Conservation (phyloP, 208 protist genomes). For the Trypanosoma melophagium region DNA sequence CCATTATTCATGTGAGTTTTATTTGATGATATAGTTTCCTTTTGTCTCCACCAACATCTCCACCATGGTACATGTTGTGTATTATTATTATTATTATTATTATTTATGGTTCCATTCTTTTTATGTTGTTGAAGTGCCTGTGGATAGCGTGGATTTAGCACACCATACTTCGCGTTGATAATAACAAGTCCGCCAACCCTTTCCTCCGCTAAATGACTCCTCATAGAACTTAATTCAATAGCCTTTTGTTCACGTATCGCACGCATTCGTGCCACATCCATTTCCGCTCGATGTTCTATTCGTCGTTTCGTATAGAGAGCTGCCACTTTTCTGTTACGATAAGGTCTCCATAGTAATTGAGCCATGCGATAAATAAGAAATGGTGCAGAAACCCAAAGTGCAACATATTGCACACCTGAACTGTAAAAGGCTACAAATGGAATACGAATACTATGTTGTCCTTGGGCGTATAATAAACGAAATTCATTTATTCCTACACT, state of each 20-base stretch:
- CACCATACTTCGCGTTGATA: slow-evolving; percentile 84
- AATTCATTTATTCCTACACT: slow-evolving; percentile 62
- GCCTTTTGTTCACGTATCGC: slow-evolving; percentile 73
- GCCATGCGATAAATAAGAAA: slow-evolving; percentile 55
- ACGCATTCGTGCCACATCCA: slow-evolving; percentile 68
- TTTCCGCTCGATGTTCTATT: slow-evolving; percentile 61
- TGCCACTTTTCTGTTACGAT: slow-evolving; percentile 40
- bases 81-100: background rate
- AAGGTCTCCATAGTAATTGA: slow-evolving; percentile 48
- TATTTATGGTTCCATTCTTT: background rate
- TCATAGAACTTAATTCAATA: slow-evolving; percentile 48
- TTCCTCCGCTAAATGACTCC: slow-evolving; percentile 57
- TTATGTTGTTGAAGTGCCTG: slow-evolving; percentile 27
- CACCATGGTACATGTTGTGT: background rate
- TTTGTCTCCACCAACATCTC: background rate
- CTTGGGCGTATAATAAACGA: slow-evolving; percentile 67
- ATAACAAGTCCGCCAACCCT: slow-evolving; percentile 78
- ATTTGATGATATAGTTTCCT: background rate
- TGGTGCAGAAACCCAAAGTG: slow-evolving; percentile 65
- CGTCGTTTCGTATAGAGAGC: slow-evolving; percentile 49
- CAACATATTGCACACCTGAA: slow-evolving; percentile 34
- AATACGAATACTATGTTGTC: slow-evolving; percentile 63
- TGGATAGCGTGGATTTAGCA: slow-evolving; percentile 61
- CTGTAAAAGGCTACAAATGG: slow-evolving; percentile 73
- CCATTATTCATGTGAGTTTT: no score